Percentiles rank a stretch among this genome's conserved stretches.
Evolutionary conservation across 106 monocot genomes (phyloP).

Genomic region (Dendrobium nobile): DNA sequence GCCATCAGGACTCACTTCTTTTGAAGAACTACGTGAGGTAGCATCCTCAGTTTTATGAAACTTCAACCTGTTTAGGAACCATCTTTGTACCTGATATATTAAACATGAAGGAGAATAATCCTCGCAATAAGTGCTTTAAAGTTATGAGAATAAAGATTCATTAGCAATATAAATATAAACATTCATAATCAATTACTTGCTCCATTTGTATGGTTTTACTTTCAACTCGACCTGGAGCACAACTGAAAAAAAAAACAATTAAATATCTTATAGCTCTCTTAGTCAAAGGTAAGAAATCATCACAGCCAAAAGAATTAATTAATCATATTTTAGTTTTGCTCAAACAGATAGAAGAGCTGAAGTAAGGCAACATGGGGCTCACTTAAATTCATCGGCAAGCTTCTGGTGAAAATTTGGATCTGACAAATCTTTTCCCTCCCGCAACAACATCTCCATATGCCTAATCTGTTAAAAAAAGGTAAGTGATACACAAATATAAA

Average conservation of each 20-base stretch:
- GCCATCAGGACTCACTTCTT: conserved; percentile 5
- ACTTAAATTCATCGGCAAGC: conserved; percentile 10
- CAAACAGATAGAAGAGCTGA: neutral
- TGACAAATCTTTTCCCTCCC: conserved; percentile 1
- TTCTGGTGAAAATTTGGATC: conserved; percentile 8
- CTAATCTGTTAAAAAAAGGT: conserved; percentile 3
- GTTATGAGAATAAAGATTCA: neutral
- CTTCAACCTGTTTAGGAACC: conserved; percentile 6
- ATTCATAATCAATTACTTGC: neutral
- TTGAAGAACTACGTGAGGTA: conserved; percentile 2
- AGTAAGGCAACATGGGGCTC: neutral
- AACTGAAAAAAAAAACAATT: neutral
- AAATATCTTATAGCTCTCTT: neutral
- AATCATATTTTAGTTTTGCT: neutral
- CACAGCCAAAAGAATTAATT: neutral
- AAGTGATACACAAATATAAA: neutral
- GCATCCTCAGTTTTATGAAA: conserved; percentile 2
- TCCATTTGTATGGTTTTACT: conserved; percentile 2
- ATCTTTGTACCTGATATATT: conserved; percentile 5
- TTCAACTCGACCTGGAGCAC: conserved; percentile 2
- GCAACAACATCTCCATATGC: conserved; percentile 1
- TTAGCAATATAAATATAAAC: neutral
- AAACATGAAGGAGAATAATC: neutral
- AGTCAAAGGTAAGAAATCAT: conserved; percentile 2
- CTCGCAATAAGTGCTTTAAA: neutral